phyloP scores from a whole-genome alignment of 257 asterid genomes.

The Rhazya stricta region DNA sequence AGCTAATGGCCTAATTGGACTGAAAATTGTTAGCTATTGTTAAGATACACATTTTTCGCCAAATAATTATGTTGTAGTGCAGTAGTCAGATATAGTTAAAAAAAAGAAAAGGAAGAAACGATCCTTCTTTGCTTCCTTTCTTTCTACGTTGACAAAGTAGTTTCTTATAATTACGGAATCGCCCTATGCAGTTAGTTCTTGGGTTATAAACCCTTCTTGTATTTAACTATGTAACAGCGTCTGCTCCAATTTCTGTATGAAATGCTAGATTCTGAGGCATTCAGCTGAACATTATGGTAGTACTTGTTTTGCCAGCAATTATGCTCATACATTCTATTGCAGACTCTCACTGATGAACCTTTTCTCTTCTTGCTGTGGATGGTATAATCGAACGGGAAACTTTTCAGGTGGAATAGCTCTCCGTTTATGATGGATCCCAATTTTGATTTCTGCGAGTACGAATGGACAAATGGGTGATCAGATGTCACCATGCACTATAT shows the following conservation, averaged over 20 bases:
- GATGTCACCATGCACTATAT: no score
- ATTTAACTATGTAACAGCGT: not conserved
- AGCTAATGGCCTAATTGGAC: slow-evolving; percentile 13
- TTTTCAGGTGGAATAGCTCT: not conserved
- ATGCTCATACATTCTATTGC: not conserved
- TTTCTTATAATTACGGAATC: not conserved
- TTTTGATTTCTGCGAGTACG: no score
- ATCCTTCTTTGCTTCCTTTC: not conserved
- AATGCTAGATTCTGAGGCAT: not conserved
- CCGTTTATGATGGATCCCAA: not conserved
- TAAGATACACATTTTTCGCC: not conserved
- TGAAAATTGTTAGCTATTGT: not conserved
- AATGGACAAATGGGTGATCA: no score
- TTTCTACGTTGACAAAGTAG: not conserved
- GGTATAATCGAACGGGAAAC: not conserved
- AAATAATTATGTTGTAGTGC: slow-evolving; percentile 10
- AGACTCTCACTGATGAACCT: not conserved
- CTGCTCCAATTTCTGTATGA: not conserved
- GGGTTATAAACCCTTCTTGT: slow-evolving; percentile 7
- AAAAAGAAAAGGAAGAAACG: not conserved
- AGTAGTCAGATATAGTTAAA: not conserved
- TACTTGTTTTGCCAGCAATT: slow-evolving; percentile 2
- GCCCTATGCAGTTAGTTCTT: not conserved
- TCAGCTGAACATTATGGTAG: not conserved
- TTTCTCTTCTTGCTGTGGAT: not conserved